These are phyloP conservation scores for Claviceps capensis DNA, from an alignment of 2,329 filamentous ascomycete genomes.

Conservation along the genomic window DNA sequence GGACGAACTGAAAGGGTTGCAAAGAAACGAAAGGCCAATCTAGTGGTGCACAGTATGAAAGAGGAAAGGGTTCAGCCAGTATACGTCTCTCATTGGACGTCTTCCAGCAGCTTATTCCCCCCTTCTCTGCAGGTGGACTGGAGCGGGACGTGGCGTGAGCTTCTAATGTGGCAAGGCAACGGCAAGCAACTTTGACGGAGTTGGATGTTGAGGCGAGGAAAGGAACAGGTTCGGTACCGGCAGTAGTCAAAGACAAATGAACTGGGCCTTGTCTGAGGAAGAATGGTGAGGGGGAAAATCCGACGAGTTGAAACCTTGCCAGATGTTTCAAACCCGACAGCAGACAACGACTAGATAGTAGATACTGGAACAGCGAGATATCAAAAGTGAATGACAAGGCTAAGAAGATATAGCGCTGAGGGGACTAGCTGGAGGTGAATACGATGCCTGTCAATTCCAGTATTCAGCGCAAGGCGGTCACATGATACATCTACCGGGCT, in stretches of 20 bases:
- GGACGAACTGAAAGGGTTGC: not conserved
- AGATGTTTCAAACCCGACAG: not conserved
- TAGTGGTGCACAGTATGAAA: not conserved
- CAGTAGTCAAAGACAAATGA: not conserved
- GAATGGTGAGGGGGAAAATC: not conserved
- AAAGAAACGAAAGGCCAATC: not conserved
- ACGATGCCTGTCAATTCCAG: slow-evolving; percentile 1
- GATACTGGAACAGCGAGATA: not conserved
- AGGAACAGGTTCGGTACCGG: not conserved
- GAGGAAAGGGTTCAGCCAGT: not conserved
- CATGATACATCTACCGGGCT: slow-evolving; percentile 1
- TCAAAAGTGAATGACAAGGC: not conserved
- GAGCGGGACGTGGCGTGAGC: slow-evolving; percentile 2
- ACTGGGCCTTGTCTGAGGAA: not conserved
- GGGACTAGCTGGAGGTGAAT: not conserved
- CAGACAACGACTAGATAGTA: not conserved
- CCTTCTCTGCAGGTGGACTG: slow-evolving; percentile 4
- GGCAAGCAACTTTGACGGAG: not conserved
- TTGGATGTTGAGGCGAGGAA: not conserved
- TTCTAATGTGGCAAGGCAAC: slow-evolving; percentile 5
- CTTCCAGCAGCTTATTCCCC: not conserved
- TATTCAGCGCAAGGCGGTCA: slow-evolving; percentile 7
- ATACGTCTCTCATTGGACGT: slow-evolving; percentile 5
- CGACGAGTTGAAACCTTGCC: not conserved
- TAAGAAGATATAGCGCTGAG: not conserved